Evolutionary conservation across 306 rosid genomes (phyloP).

Genomic region (Pyrus communis): DNA sequence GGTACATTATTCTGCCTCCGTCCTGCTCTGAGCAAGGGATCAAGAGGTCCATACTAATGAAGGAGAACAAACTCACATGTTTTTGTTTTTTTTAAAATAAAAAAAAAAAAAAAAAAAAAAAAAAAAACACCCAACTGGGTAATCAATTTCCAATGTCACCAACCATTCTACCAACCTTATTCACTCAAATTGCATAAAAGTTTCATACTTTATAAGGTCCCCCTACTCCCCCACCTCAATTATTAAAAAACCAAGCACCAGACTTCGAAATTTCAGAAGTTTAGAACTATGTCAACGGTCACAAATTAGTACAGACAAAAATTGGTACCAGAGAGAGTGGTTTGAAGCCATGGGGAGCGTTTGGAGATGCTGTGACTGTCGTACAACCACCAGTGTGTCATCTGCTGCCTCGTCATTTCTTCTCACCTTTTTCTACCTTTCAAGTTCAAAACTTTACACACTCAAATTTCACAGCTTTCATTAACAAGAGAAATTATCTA

Average conservation of each 20-base stretch:
- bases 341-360: slow-evolving; percentile 76
- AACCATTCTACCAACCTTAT: neutral
- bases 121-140: neutral
- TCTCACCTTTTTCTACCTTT: slow-evolving; percentile 10
- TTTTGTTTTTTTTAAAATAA: too few relatives aligned
- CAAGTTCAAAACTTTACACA: neutral
- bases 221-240: slow-evolving; percentile 5
- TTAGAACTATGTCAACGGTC: slow-evolving; percentile 1
- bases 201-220: neutral
- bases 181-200: neutral
- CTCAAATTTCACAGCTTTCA: neutral
- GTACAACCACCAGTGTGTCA: slow-evolving; percentile 68
- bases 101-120: neutral
- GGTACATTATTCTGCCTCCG: neutral
- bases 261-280: neutral
- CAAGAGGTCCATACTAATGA: neutral
- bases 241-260: neutral
- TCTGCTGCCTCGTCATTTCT: slow-evolving; percentile 25
- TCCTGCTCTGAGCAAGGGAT: neutral
- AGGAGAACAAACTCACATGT: neutral
- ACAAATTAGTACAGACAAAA: neutral
- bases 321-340: slow-evolving; percentile 57
- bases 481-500: neutral
- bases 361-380: slow-evolving; percentile 39
- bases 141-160: slow-evolving; percentile 7